Base-by-base conservation (phyloP, 1,139 yeast species). In the Zygoascus hellenicus region DNA sequence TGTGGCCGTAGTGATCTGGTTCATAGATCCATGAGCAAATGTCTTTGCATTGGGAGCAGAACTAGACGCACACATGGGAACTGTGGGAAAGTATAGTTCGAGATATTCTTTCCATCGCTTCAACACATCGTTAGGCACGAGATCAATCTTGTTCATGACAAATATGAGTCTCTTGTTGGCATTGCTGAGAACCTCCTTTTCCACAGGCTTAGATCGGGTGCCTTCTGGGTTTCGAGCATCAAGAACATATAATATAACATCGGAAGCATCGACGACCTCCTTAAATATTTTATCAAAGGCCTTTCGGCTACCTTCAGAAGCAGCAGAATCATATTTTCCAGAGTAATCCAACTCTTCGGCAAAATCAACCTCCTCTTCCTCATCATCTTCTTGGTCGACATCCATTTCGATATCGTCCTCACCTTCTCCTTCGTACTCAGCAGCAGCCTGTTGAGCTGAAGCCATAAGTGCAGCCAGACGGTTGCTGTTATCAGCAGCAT, bases 161-260 rank as follows among this genome's bases (percentile, higher is more conserved):
- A 88, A 78, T 48, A 92, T 83, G 55, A 94, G 75, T 64, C 97
- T 79, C 68, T 92, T 92, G 50, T 86, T 86, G 53, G 80, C 83
- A 57, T 81, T 78, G 60, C 85, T 84, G 53, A 90, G 70, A 35
- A 92, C 90, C 1, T 95, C 87, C 63, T 87, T 84, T 71, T 92
- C 99, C 35, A 92, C 94, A 63, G 80, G 87, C 63, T 81, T 80
- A 10, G 97, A 89, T 63, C 99, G 79, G 4, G 98, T 92, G 31
- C 90, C 81, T 65, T 87, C 96, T 46, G 99, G 98, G 67, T 92
- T 97, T 67, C 99, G 81, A 2, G 99, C 96, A 69, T 92, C 99
- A 61, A 92, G 72, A 17, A 92, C 97, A 59, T 94, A 92, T 48
- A 92, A 73, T 28, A 92, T 75, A 49, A 92, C 97, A 67, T 90